Evolutionary conservation across 202 grass and related monocot genomes (phyloP).

Genomic region (Alloteropsis angusta): DNA sequence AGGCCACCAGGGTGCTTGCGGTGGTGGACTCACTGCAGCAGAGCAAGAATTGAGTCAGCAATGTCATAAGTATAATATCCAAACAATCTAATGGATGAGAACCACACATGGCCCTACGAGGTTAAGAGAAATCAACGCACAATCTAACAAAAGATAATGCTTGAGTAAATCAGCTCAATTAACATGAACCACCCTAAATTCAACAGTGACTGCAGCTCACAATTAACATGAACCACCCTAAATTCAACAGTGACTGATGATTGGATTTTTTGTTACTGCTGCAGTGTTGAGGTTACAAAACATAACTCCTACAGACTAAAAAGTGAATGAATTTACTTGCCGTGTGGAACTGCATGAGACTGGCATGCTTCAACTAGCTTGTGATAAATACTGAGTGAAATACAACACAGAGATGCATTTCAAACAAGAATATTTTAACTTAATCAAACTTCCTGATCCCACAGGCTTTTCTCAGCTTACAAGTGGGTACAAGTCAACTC

Average conservation of each 20-base stretch:
- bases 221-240: no score
- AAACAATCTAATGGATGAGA: background rate
- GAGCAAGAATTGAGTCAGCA: background rate
- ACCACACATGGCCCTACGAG: background rate
- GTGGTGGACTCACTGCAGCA: constrained; percentile 47
- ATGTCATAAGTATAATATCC: background rate
- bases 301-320: background rate
- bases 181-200: background rate
- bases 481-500: background rate
- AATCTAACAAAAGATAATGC: background rate
- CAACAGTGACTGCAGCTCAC: background rate
- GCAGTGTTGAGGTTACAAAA: background rate
- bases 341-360: background rate
- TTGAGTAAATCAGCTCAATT: background rate
- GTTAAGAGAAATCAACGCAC: background rate
- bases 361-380: background rate
- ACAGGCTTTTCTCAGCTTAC: background rate
- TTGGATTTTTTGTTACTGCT: background rate
- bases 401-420: background rate
- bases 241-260: no score
- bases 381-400: background rate
- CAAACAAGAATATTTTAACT: background rate
- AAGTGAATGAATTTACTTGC: background rate
- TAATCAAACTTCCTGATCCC: background rate
- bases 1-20: constrained; percentile 59